These are phyloP conservation scores for Pulveroboletus sp. DNA, from an alignment of 768 basidiomycete genomes.

Conservation along the genomic window DNA sequence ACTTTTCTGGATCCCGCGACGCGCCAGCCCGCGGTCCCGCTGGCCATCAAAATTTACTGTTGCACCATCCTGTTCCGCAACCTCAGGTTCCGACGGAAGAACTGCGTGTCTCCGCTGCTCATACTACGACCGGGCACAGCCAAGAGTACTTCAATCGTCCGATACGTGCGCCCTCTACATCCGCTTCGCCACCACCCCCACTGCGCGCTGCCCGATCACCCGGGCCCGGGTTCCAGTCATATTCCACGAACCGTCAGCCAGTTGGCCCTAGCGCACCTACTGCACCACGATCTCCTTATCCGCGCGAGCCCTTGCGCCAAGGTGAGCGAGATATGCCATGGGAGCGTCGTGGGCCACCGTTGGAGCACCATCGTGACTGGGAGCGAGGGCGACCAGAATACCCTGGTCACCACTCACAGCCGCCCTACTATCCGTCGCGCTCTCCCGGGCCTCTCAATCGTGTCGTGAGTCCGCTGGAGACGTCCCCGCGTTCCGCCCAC, in stretches of 20 bases:
- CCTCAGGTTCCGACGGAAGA: conserved; percentile 52
- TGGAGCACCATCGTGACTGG: conserved; percentile 50
- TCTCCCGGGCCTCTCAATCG: conserved; percentile 37
- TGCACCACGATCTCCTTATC: conserved; percentile 57
- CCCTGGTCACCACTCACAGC: conserved; percentile 28
- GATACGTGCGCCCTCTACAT: conserved; percentile 51
- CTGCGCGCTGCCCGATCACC: conserved; percentile 48
- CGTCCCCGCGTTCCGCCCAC: conserved; percentile 55
- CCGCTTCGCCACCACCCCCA: conserved; percentile 55
- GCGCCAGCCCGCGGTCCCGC: conserved; percentile 45
- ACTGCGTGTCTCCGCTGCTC: conserved; percentile 37
- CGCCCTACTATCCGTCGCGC: conserved; percentile 31
- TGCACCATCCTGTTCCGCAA: conserved; percentile 68
- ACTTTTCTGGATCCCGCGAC: conserved; percentile 50
- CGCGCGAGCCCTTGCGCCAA: conserved; percentile 45
- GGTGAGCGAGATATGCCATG: conserved; percentile 52
- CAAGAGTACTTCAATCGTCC: conserved; percentile 56
- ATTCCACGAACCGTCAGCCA: conserved; percentile 44
- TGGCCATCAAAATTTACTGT: conserved; percentile 50
- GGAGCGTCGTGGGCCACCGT: conserved; percentile 52
- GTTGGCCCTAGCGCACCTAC: conserved; percentile 51
- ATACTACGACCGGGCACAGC: conserved; percentile 38
- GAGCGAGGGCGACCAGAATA: conserved; percentile 42
- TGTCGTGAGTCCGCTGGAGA: conserved; percentile 49
- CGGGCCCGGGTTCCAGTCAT: conserved; percentile 43